phyloP scores from a whole-genome alignment of 345 rosid genomes.

The Salix arbutifolia region DNA sequence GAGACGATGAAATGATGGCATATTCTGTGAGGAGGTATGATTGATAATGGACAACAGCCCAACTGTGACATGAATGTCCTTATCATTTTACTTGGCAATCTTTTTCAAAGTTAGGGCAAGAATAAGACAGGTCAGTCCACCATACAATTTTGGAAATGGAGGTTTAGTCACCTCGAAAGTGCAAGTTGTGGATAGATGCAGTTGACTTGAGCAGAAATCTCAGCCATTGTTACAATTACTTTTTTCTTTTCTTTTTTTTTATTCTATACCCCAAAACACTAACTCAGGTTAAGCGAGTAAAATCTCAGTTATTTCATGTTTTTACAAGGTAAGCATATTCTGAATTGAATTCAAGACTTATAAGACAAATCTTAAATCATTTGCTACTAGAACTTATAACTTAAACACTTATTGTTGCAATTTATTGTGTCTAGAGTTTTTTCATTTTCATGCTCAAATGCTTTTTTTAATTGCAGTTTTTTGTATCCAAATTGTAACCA shows the following conservation, averaged over 20 bases:
- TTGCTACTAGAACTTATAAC: too few species aligned
- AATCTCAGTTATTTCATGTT: too few species aligned
- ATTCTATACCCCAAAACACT: too few species aligned
- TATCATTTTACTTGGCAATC: background rate
- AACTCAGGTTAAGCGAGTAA: too few species aligned
- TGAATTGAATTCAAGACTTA: too few species aligned
- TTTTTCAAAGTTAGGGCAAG: slow-evolving; percentile 23
- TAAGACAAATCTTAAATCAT: accelerated
- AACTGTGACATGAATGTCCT: background rate
- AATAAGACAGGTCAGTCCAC: slow-evolving; percentile 11
- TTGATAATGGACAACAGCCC: background rate
- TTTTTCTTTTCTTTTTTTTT: too few species aligned
- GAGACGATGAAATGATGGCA: background rate
- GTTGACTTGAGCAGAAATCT: background rate
- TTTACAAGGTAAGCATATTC: too few species aligned
- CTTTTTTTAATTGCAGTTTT: too few species aligned
- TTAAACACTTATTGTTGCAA: too few species aligned
- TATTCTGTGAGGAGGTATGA: background rate
- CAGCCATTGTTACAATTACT: background rate
- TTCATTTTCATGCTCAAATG: too few species aligned
- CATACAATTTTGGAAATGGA: background rate
- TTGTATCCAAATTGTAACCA: too few species aligned
- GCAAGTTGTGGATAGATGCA: background rate
- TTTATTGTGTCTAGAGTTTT: too few species aligned
- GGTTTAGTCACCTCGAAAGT: background rate